phyloP scores from a whole-genome alignment of 345 rosid genomes.

The Sisymbrium altissimum region DNA sequence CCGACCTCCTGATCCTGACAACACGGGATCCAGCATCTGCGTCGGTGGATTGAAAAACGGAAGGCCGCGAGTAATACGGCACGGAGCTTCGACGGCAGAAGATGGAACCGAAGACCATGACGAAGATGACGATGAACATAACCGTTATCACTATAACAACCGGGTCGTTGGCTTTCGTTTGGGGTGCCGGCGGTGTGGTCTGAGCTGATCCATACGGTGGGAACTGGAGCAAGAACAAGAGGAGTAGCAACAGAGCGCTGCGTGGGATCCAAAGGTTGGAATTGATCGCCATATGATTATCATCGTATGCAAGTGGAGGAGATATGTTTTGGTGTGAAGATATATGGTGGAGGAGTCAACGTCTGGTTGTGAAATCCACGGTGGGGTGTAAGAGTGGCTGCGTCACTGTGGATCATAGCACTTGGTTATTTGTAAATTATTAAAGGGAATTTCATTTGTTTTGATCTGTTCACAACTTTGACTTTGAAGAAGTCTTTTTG shows the following conservation, averaged over 20 bases:
- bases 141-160: conserved; percentile 55
- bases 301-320: conserved; percentile 25
- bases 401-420: conserved; percentile 26
- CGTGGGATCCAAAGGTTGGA: conserved; percentile 20
- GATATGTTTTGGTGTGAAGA: conserved; percentile 8
- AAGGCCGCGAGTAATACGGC: background rate
- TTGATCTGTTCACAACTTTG: conserved; percentile 28
- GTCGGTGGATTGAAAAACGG: conserved; percentile 19
- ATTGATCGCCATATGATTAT: conserved; percentile 25
- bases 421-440: background rate
- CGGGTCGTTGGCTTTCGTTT: conserved; percentile 40
- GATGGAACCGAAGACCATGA: conserved; percentile 65
- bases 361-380: conserved; percentile 24
- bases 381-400: conserved; percentile 6
- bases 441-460: background rate
- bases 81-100: conserved; percentile 52
- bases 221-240: conserved; percentile 23
- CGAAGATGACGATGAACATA: conserved; percentile 49
- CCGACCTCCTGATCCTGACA: conserved; percentile 21
- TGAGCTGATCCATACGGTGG: conserved; percentile 32
- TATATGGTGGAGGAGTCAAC: conserved; percentile 33
- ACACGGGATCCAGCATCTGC: conserved; percentile 21
- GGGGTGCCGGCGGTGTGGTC: background rate
- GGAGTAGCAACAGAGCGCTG: background rate
- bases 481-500: conserved; percentile 28